phyloP scores from a whole-genome alignment of 345 rosid species.

The Psidium guajava region DNA sequence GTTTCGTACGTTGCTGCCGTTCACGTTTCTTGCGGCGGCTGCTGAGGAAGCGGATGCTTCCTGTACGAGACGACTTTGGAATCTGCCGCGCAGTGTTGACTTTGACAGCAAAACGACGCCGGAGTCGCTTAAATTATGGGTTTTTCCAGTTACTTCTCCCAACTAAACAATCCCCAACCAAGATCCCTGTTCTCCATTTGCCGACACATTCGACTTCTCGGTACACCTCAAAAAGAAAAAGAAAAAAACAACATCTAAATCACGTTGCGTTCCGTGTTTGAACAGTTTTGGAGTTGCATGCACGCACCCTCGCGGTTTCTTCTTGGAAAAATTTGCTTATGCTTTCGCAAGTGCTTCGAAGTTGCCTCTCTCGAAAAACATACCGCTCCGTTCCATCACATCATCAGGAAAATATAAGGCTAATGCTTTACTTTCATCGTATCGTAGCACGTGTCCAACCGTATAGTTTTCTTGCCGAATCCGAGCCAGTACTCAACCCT shows the following conservation, averaged over 20 bases:
- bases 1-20: background rate
- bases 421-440: background rate
- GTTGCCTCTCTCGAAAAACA: background rate
- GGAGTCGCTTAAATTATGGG: background rate
- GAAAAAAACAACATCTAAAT: background rate
- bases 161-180: background rate
- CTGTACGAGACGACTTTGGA: background rate
- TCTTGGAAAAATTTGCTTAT: background rate
- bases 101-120: background rate
- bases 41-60: background rate
- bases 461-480: background rate
- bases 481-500: background rate
- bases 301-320: background rate
- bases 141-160: background rate
- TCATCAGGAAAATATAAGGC: background rate
- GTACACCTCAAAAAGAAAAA: background rate
- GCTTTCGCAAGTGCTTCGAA: background rate
- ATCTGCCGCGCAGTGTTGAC: background rate
- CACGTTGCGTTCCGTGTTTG: background rate
- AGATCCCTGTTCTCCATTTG: background rate
- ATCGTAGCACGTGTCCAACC: background rate
- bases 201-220: background rate
- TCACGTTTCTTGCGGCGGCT: background rate
- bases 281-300: background rate
- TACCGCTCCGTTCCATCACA: background rate